Evolutionary conservation across 805 yeast species (phyloP).

Genomic region (Candida taoyuanica): DNA sequence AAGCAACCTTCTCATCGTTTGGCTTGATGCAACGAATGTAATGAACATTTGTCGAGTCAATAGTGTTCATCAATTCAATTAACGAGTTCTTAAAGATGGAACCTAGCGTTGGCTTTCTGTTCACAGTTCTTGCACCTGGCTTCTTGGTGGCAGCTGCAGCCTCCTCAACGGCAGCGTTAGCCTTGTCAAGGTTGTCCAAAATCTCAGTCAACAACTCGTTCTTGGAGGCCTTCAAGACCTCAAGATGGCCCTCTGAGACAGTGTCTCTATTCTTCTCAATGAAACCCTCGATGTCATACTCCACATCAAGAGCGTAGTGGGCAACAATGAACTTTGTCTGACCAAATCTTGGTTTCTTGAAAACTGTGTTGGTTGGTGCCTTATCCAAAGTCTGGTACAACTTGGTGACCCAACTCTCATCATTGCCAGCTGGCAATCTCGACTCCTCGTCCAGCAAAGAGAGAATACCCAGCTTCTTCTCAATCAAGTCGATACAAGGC

Average conservation of each 20-base stretch:
- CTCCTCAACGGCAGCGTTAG: constrained; percentile 31
- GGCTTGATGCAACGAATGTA: constrained; percentile 97
- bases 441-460: constrained; percentile 93
- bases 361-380: constrained; percentile 67
- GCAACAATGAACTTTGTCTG: constrained; percentile 83
- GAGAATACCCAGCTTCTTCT: constrained; percentile 80
- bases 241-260: constrained; percentile 92
- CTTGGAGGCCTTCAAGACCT: constrained; percentile 65
- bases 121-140: constrained; percentile 40
- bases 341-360: constrained; percentile 93
- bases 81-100: constrained; percentile 89
- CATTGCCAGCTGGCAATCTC: constrained; percentile 88
- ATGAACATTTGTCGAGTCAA: constrained; percentile 91
- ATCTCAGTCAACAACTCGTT: constrained; percentile 64
- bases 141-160: constrained; percentile 30
- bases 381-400: constrained; percentile 82
- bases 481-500: constrained; percentile 92
- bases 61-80: constrained; percentile 89
- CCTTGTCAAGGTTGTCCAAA: constrained; percentile 58
- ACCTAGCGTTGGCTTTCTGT: constrained; percentile 88
- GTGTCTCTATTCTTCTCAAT: constrained; percentile 97
- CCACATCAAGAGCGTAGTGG: constrained; percentile 92
- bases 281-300: constrained; percentile 89
- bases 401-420: constrained; percentile 87
- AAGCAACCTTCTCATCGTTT: constrained; percentile 87